Percentiles rank a stretch among this genome's conserved stretches.
Conservation (phyloP, 1,139 yeast species). For the Candida tetrigidarum region DNA sequence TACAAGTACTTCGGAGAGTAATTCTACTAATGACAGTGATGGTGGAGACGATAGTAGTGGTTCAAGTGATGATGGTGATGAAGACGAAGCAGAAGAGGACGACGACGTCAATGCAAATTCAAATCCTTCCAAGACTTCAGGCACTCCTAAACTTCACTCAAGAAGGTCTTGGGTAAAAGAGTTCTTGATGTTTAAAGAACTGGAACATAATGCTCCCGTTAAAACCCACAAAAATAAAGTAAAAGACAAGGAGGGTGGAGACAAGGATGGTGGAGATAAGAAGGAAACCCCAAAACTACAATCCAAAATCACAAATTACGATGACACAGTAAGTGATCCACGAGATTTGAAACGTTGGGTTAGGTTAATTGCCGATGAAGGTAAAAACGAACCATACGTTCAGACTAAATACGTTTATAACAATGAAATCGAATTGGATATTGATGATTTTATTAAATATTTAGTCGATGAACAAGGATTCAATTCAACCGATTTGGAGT, state of each 20-base stretch:
- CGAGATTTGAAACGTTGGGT: constrained; percentile 31
- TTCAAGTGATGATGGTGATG: constrained; percentile 4
- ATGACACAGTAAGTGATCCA: constrained; percentile 27
- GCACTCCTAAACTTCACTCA: constrained; percentile 14
- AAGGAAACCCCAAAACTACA: constrained; percentile 12
- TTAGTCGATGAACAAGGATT: constrained; percentile 36
- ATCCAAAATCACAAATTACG: constrained; percentile 27
- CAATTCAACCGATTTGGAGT: constrained; percentile 28
- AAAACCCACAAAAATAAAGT: not conserved
- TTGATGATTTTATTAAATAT: constrained; percentile 34
- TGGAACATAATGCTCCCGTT: constrained; percentile 1
- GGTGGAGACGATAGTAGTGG: constrained; percentile 2
- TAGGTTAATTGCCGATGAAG: constrained; percentile 23
- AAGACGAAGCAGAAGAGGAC: not conserved
- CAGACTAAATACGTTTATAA: constrained; percentile 11
- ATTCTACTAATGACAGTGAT: constrained; percentile 2
- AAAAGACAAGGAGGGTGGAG: not conserved
- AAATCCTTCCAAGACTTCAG: not conserved
- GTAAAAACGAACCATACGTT: constrained; percentile 2
- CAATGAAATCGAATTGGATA: constrained; percentile 24
- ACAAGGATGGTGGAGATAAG: not conserved
- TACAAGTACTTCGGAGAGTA: not conserved
- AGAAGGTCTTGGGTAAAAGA: constrained; percentile 23
- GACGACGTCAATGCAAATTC: not conserved
- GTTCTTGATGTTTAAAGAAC: constrained; percentile 18